phyloP scores from a whole-genome alignment of 331 rosid species.

The Acacia concinna region DNA sequence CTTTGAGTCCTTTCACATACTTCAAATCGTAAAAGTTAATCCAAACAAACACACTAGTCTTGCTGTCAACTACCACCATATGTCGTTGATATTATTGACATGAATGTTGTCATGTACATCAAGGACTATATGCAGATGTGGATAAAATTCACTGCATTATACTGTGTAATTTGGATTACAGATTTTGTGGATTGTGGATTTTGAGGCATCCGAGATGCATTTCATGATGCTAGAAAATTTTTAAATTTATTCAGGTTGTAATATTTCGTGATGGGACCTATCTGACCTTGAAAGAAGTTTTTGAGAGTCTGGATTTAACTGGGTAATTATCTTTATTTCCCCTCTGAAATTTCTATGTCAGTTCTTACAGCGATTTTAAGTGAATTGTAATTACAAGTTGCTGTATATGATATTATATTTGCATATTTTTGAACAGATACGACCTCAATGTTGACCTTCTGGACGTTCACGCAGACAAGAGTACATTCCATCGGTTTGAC shows the following conservation, averaged over 20 bases:
- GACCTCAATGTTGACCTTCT: constrained; percentile 98
- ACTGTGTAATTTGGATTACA: not conserved
- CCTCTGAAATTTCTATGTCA: not conserved
- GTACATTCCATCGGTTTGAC: constrained; percentile 98
- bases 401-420: constrained; percentile 26
- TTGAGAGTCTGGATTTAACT: constrained; percentile 88
- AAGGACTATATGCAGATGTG: constrained; percentile 2
- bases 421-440: constrained; percentile 60
- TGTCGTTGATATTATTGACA: not conserved
- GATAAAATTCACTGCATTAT: not conserved
- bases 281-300: constrained; percentile 92
- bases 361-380: constrained; percentile 10
- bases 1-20: too few relatives aligned
- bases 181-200: not conserved
- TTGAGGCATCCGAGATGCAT: constrained; percentile 5
- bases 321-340: constrained; percentile 51
- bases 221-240: constrained; percentile 16
- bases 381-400: not conserved
- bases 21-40: too few relatives aligned
- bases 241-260: constrained; percentile 66
- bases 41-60: too few relatives aligned
- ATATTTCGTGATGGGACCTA: constrained; percentile 98
- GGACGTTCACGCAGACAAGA: constrained; percentile 99
- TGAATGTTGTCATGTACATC: not conserved
- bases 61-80: not conserved